Base-by-base conservation (phyloP, 2,329 filamentous ascomycete species). In the Scedosporium aurantiacum region DNA sequence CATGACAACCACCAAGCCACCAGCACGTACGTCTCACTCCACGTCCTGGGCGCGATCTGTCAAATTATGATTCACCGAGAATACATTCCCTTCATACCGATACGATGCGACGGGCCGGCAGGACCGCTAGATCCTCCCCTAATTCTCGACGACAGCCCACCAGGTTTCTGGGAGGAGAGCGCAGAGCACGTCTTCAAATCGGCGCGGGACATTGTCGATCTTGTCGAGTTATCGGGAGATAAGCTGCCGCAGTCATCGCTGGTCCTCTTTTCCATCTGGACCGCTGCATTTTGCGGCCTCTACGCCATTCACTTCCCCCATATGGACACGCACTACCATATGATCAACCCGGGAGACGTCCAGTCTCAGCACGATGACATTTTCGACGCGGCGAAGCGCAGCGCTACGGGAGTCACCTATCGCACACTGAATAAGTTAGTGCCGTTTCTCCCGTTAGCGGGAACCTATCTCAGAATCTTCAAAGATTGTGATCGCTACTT, bases 211-310 rank as follows among this genome's bases (percentile, higher is more conserved):
- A 85, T 90, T 63, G 78, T 87, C 52, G 81, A 88, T 60, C 74
- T 91, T 28, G 80, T 88, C 16, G 78, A 81, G 14, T 82, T 84
- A 3, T 86, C 83, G 67, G 78, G 82, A 60, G 79, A 82, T 61
- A 82, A 82, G 61, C 73, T 89, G 1, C 83, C 86, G 1, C 82
- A 89, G 70, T 90, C 87, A 1, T 85, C 86, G 0, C 79, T 89
- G 40, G 80, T 86, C 3, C 79, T 83, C 3, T 90, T 88, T 67
- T 82, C 86, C 2, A 77, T 87, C 45, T 90, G 86, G 77, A 82
- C 81, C 10, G 85, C 86, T 0, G 81, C 82, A 0, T 87, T 88
- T 66, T 78, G 83, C 16, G 84, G 84, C 40, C 77, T 88, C 2
- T 90, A 90, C 68, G 83, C 82, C 10, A 76, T 79, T 54, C 82